These are phyloP conservation scores for Davidsoniella eucalypti DNA, from an alignment of 2,329 filamentous ascomycete genomes.

Conservation along the genomic window DNA sequence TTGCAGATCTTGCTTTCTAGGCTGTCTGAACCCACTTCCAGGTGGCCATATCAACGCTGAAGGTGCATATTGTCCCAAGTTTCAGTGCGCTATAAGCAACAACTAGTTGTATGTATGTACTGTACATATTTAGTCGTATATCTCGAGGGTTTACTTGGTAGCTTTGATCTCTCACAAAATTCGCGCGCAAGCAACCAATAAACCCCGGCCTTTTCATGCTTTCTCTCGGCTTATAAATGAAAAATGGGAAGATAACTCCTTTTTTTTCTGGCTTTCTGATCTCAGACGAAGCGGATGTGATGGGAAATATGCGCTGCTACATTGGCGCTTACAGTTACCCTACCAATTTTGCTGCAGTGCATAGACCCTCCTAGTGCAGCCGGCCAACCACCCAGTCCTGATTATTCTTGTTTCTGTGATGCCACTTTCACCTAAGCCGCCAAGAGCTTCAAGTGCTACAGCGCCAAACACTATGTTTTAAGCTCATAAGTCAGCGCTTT, in stretches of 20 bases:
- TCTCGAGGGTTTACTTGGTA: not conserved
- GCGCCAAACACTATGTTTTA: not conserved
- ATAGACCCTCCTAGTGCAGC: not conserved
- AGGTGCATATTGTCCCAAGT: too few species aligned
- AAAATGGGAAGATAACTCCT: not conserved
- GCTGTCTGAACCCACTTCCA: too few species aligned
- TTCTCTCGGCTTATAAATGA: not conserved
- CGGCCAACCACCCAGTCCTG: not conserved
- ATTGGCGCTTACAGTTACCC: constrained; percentile 4
- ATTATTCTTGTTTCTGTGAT: not conserved
- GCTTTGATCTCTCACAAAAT: not conserved
- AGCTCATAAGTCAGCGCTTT: too few species aligned
- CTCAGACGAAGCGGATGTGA: not conserved
- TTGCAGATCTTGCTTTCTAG: too few species aligned
- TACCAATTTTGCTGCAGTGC: not conserved
- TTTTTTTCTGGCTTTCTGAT: not conserved
- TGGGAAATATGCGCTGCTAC: not conserved
- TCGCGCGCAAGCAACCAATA: not conserved
- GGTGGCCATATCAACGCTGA: too few species aligned
- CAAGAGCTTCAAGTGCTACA: constrained; percentile 1
- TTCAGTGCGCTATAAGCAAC: too few species aligned
- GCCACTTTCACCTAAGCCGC: not conserved
- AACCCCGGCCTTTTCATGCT: not conserved
- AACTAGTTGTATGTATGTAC: too few species aligned
- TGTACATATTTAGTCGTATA: not conserved